Conservation (phyloP, 208 protist genomes). For the Wallacemonas sp. region DNA sequence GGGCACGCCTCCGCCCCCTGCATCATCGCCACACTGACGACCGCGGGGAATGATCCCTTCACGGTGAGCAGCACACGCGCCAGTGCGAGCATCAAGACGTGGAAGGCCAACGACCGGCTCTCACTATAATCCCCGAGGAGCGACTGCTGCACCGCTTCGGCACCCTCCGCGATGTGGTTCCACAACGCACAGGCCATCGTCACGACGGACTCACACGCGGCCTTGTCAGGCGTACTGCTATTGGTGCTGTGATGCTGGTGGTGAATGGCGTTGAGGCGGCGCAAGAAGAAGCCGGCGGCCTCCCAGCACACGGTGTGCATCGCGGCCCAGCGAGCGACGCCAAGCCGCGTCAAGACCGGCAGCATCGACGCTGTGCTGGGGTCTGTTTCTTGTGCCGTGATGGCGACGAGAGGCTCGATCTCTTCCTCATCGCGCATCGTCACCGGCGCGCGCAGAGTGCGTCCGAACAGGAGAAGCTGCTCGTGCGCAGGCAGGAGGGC, state of each 20-base stretch:
- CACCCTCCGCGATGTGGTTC: slow-evolving; percentile 10
- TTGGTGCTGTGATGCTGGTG: no score
- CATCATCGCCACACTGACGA: not conserved
- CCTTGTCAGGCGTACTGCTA: no score
- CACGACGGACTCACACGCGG: no score
- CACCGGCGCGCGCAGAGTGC: slow-evolving; percentile 42
- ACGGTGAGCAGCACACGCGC: slow-evolving; percentile 25
- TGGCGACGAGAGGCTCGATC: slow-evolving; percentile 29
- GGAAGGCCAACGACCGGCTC: slow-evolving; percentile 25
- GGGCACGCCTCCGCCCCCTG: not conserved
- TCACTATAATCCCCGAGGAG: slow-evolving; percentile 14
- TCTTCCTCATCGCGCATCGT: slow-evolving; percentile 40
- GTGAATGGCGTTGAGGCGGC: slow-evolving; percentile 17
- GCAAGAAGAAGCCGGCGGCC: slow-evolving; percentile 28
- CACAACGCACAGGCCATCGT: no score
- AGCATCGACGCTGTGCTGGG: slow-evolving; percentile 7
- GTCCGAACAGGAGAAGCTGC: slow-evolving; percentile 58
- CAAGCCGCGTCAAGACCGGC: not conserved
- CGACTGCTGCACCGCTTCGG: not conserved
- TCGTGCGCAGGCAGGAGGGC: slow-evolving; percentile 20
- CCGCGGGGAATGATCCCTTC: not conserved
- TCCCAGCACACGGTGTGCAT: slow-evolving; percentile 36
- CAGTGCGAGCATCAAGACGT: slow-evolving; percentile 37
- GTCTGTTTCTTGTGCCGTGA: not conserved
- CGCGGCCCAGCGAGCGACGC: slow-evolving; percentile 23